Conservation (phyloP, 23 red algal genomes). For the Gracilaria gracilis region DNA sequence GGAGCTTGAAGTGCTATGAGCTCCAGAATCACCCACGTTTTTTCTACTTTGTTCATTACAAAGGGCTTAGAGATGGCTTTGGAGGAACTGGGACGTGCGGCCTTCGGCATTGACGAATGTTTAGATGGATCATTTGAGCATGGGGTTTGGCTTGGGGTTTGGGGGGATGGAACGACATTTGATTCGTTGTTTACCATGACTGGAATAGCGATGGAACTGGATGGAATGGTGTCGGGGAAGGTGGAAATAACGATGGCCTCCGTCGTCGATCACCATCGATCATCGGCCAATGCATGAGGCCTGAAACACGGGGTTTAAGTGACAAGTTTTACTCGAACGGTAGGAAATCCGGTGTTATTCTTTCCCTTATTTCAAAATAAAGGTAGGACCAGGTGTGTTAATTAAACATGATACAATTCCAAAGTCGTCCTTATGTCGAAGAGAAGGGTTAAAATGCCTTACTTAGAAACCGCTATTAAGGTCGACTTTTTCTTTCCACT, state of each 20-base stretch:
- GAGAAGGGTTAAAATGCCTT: background rate
- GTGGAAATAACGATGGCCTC: too few species aligned
- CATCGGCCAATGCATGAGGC: background rate
- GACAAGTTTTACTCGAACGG: background rate
- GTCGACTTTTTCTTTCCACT: background rate
- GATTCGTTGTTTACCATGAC: too few species aligned
- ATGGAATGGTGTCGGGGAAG: too few species aligned
- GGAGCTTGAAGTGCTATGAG: background rate
- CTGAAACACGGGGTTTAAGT: background rate
- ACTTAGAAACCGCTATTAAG: background rate
- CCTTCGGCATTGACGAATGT: too few species aligned
- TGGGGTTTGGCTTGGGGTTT: too few species aligned
- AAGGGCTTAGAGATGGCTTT: too few species aligned
- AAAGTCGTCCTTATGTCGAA: background rate
- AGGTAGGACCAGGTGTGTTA: background rate
- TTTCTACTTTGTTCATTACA: slow-evolving; percentile 51
- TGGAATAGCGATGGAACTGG: too few species aligned
- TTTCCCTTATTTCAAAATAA: slow-evolving; percentile 1
- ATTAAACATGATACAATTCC: background rate
- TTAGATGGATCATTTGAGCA: too few species aligned
- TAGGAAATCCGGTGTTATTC: background rate
- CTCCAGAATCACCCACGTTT: slow-evolving; percentile 16
- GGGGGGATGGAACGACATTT: too few species aligned
- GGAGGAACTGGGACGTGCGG: too few species aligned
- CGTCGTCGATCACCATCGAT: too few species aligned